Base-by-base conservation (phyloP, 139 green algal genomes). In the Closterium sp. region DNA sequence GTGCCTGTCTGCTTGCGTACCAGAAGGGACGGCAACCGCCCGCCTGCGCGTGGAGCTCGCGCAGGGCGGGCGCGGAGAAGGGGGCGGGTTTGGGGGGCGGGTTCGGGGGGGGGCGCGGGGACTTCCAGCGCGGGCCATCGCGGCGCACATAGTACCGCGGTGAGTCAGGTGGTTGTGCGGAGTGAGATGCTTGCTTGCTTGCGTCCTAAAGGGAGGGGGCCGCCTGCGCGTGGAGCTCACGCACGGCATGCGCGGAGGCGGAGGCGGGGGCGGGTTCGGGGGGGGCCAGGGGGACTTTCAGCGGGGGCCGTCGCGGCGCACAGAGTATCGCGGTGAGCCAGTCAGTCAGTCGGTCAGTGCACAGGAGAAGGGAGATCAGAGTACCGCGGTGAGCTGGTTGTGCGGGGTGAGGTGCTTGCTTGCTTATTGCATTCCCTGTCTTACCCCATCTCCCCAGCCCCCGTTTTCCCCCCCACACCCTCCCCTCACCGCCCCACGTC, bases 21-120 rank as follows among this genome's bases (percentile, higher is more conserved):
- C n/a, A n/a, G n/a, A 22, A 22, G 97, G 97, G 96, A 97, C 85
- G 97, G 97, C 90, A 92, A 95, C 86, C 17, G 86, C n/a, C 88
- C 93, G 94, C 10, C 91, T 99, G 62, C 88, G 86, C 28, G 88
- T 91, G 88, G 88, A 91, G 42, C 88, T 91, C 17, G 88, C 88
- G 42, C 88, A 91, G 4, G 86, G 86, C 6, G 86, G 86, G 4
- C n/a, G 86, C 24, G 86, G 86, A 27, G 86, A 22, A 22, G 17
- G 86, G 86, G 17, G 86, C 11, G 28, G 86, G 13, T 13, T 17
- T 10, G 13, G 17, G 86, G 19, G 86, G 86, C 86, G 86, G 86
- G 24, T 27, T 34, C 19, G 86, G 22, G 30, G 86, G 29, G 22
- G 24, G 24, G 86, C 32, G 79, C 2, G 87, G 87, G 24, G 87